phyloP scores from a whole-genome alignment of 2,329 filamentous ascomycete genomes.

The Epichloe baconii region DNA sequence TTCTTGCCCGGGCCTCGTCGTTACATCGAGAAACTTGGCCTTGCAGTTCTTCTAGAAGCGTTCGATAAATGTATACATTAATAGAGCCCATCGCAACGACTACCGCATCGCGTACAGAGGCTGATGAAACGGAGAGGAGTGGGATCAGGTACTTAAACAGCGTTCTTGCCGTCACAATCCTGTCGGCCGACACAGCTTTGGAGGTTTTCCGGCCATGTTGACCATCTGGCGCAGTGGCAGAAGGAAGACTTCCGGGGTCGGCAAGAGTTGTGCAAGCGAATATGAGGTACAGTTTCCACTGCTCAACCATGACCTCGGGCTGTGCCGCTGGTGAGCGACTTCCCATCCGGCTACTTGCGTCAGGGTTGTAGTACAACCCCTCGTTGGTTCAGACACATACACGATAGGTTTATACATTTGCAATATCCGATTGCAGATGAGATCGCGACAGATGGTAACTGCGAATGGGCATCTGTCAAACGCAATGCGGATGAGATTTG shows the following conservation, averaged over 20 bases:
- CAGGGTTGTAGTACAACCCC: conserved; percentile 50
- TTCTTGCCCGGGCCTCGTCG: conserved; percentile 72
- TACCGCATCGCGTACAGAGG: conserved; percentile 76
- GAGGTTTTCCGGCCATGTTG: conserved; percentile 78
- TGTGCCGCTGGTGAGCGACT: conserved; percentile 53
- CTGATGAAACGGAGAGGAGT: conserved; percentile 65
- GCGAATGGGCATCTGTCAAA: conserved; percentile 87
- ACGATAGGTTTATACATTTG: conserved; percentile 86
- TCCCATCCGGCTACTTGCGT: conserved; percentile 37
- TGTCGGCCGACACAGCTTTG: conserved; percentile 51
- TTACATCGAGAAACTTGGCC: conserved; percentile 76
- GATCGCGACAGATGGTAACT: conserved; percentile 77
- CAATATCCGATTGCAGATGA: conserved; percentile 81
- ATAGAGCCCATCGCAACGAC: conserved; percentile 89
- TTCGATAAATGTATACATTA: conserved; percentile 86
- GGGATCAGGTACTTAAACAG: conserved; percentile 89
- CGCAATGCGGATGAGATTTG: conserved; percentile 81
- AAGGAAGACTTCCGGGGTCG: conserved; percentile 52
- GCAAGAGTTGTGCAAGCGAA: conserved; percentile 94
- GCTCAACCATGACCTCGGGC: conserved; percentile 81
- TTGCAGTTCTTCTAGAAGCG: conserved; percentile 78
- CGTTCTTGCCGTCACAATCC: conserved; percentile 75
- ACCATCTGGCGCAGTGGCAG: conserved; percentile 32
- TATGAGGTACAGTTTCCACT: conserved; percentile 95
- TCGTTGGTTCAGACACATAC: conserved; percentile 59